Conservation (phyloP, 2,329 filamentous ascomycete species). For the Cercospora brassicicola region DNA sequence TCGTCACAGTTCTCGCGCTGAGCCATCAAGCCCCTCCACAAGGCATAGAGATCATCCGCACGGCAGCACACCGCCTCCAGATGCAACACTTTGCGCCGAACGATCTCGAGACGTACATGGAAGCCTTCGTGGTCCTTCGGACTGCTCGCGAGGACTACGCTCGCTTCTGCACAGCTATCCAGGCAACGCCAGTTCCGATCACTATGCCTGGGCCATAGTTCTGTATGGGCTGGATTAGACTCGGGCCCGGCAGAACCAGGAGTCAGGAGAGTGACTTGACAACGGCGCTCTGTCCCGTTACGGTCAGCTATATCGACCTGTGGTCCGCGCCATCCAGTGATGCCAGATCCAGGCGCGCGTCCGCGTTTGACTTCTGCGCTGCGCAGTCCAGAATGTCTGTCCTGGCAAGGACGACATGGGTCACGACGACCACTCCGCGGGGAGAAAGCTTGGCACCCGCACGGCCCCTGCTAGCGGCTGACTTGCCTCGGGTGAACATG, state of each 20-base stretch:
- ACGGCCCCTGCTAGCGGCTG: not conserved
- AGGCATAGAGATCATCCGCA: conserved; percentile 13
- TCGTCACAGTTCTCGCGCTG: conserved; percentile 21
- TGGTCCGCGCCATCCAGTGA: not conserved
- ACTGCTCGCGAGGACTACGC: conserved; percentile 17
- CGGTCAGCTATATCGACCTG: not conserved
- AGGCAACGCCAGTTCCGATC: not conserved
- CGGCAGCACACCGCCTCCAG: conserved; percentile 5
- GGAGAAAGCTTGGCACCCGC: not conserved
- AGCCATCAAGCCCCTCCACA: conserved; percentile 8
- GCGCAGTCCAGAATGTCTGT: not conserved
- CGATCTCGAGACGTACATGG: conserved; percentile 13
- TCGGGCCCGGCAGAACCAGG: not conserved
- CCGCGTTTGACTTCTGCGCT: not conserved
- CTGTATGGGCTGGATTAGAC: not conserved
- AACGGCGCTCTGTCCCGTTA: not conserved
- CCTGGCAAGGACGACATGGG: not conserved
- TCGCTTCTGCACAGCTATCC: not conserved
- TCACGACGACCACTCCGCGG: not conserved
- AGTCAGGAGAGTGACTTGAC: not conserved
- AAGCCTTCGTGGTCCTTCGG: conserved; percentile 20
- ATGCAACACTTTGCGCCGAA: conserved; percentile 3
- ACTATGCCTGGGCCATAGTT: not conserved
- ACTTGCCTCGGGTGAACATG: not conserved
- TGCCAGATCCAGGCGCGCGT: not conserved